These are phyloP conservation scores for Breynia disticha DNA, from an alignment of 441 rosid genomes.

Conservation along the genomic window DNA sequence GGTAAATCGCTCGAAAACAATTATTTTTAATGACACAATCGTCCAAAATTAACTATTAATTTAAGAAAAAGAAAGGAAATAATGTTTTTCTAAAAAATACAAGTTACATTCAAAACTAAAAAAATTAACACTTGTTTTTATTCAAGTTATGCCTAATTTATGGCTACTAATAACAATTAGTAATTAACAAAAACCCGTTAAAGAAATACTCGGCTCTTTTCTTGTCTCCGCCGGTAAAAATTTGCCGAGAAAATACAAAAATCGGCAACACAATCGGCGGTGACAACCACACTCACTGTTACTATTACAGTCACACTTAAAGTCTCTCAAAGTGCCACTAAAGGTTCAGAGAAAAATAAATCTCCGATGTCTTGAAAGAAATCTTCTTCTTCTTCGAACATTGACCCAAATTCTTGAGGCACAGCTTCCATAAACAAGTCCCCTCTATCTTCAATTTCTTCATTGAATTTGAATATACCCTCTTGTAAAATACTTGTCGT, in stretches of 20 bases:
- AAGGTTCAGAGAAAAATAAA: conserved; percentile 33
- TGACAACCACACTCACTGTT: neutral
- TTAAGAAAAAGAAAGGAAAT: too few relatives aligned
- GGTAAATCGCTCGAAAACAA: too few relatives aligned
- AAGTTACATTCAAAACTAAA: too few relatives aligned
- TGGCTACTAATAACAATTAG: neutral
- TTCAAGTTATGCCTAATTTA: neutral
- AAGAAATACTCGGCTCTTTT: conserved; percentile 15
- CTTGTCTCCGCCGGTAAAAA: conserved; percentile 27
- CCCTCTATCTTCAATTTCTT: conserved; percentile 24
- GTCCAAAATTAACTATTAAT: too few relatives aligned
- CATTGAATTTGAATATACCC: conserved; percentile 1
- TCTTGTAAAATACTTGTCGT: conserved; percentile 24
- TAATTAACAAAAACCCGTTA: neutral
- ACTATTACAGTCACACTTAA: neutral
- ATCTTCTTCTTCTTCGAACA: conserved; percentile 25
- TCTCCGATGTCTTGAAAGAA: conserved; percentile 52
- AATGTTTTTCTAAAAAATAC: too few relatives aligned
- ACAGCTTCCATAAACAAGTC: conserved; percentile 4
- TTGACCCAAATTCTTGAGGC: conserved; percentile 7
- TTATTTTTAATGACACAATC: too few relatives aligned
- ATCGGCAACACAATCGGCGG: conserved; percentile 20
- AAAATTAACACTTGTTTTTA: too few relatives aligned
- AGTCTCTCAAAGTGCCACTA: conserved; percentile 16
- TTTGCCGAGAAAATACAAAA: conserved; percentile 20